Percentiles rank a stretch among this genome's conserved stretches.
phyloP scores from a whole-genome alignment of 1,284 basidiomycete species.

The Thecaphora thlaspeos region DNA sequence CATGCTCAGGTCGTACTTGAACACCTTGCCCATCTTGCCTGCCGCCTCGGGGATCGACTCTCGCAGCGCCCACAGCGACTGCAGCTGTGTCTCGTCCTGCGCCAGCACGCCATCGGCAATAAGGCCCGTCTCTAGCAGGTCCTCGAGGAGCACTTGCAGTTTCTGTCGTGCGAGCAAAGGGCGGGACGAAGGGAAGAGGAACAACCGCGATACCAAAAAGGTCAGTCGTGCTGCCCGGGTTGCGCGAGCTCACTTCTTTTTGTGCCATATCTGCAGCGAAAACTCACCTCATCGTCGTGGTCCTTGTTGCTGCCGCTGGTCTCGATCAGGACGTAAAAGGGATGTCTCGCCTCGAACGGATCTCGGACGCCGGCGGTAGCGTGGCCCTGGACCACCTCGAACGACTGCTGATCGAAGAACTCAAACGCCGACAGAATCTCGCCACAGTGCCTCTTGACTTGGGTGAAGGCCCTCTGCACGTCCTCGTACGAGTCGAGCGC shows the following conservation, averaged over 20 bases:
- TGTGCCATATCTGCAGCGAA: too few relatives aligned
- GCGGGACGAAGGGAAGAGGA: too few relatives aligned
- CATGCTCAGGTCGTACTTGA: conserved; percentile 96
- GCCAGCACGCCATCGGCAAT: conserved; percentile 90
- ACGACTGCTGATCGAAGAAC: conserved; percentile 86
- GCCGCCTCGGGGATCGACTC: conserved; percentile 91
- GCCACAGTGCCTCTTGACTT: conserved; percentile 70
- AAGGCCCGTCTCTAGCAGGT: conserved; percentile 73
- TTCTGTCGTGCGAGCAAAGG: conserved; percentile 66
- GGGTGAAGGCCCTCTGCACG: conserved; percentile 64
- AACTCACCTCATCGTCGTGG: conserved; percentile 84
- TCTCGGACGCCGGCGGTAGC: conserved; percentile 63
- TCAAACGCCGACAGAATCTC: conserved; percentile 98
- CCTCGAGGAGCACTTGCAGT: conserved; percentile 77
- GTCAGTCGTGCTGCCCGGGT: too few relatives aligned
- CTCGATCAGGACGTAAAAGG: conserved; percentile 79
- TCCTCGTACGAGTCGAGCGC: conserved; percentile 63
- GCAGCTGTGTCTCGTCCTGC: conserved; percentile 85
- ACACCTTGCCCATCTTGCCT: conserved; percentile 89
- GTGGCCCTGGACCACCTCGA: conserved; percentile 69
- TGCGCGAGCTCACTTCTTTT: too few relatives aligned
- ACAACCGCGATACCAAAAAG: too few relatives aligned
- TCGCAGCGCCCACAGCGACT: conserved; percentile 87
- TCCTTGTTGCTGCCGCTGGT: conserved; percentile 91
- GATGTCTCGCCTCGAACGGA: conserved; percentile 50